These are phyloP conservation scores for Termitomyces sp. DNA, from an alignment of 768 basidiomycete species.

Conservation along the genomic window DNA sequence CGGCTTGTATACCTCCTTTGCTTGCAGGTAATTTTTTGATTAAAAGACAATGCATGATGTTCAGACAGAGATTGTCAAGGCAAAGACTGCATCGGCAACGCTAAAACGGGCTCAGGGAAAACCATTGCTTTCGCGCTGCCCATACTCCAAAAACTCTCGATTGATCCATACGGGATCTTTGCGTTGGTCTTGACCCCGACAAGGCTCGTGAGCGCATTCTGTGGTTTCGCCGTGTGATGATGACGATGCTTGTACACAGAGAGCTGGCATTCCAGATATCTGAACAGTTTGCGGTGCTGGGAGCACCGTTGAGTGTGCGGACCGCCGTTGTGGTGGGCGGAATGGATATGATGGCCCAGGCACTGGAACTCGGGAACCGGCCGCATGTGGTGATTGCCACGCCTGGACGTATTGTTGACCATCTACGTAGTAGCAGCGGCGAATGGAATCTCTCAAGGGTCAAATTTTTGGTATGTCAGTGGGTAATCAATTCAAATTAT, in stretches of 20 bases:
- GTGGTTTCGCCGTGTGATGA: background rate
- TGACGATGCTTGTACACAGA: slow-evolving; percentile 31
- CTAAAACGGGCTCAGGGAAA: slow-evolving; percentile 97
- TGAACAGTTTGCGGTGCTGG: slow-evolving; percentile 92
- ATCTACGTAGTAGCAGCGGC: slow-evolving; percentile 67
- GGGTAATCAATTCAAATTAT: background rate
- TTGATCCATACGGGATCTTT: slow-evolving; percentile 93
- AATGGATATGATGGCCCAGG: slow-evolving; percentile 97
- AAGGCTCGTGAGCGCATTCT: slow-evolving; percentile 44
- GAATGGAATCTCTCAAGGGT: slow-evolving; percentile 84
- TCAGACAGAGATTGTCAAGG: slow-evolving; percentile 37
- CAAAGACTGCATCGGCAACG: slow-evolving; percentile 94
- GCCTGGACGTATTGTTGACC: slow-evolving; percentile 91
- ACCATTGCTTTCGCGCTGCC: slow-evolving; percentile 96
- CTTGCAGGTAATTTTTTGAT: slow-evolving; percentile 53
- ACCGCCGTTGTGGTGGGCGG: slow-evolving; percentile 93
- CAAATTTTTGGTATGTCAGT: slow-evolving; percentile 66
- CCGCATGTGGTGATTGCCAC: slow-evolving; percentile 96
- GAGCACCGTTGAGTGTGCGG: slow-evolving; percentile 70
- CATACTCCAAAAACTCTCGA: slow-evolving; percentile 81
- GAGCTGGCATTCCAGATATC: slow-evolving; percentile 97
- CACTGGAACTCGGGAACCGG: slow-evolving; percentile 74
- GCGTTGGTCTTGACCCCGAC: slow-evolving; percentile 93
- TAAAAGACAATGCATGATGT: background rate
- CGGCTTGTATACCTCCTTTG: slow-evolving; percentile 84